Percentiles rank a stretch among this genome's conserved stretches.
These are phyloP conservation scores for Talaromyces trachyspermus DNA, from an alignment of 495 filamentous ascomycete species.

Conservation along the genomic window DNA sequence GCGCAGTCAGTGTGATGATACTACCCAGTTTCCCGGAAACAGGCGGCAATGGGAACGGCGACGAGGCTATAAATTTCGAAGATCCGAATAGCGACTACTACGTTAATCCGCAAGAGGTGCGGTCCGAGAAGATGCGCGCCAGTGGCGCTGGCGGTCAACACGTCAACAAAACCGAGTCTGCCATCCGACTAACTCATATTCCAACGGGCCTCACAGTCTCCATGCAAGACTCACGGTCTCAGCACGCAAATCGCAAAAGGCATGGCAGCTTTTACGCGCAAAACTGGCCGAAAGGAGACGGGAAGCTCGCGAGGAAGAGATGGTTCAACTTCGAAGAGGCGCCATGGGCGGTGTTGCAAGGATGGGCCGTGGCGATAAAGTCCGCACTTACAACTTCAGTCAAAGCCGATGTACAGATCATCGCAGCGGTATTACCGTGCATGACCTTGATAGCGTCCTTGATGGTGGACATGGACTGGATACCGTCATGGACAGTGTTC, in stretches of 20 bases:
- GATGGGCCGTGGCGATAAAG: constrained; percentile 85
- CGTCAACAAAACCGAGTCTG: constrained; percentile 96
- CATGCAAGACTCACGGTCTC: constrained; percentile 90
- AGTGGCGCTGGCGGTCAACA: constrained; percentile 92
- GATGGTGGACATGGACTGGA: constrained; percentile 64
- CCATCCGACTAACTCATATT: constrained; percentile 85
- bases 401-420: constrained; percentile 95
- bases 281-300: constrained; percentile 72
- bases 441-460: constrained; percentile 76
- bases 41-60: constrained; percentile 37
- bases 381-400: constrained; percentile 90
- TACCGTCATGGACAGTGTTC: constrained; percentile 72
- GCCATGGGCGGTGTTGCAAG: constrained; percentile 67
- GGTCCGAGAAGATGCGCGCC: constrained; percentile 83
- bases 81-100: constrained; percentile 88
- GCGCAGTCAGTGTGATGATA: constrained; percentile 84
- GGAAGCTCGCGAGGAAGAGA: constrained; percentile 79
- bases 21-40: constrained; percentile 72
- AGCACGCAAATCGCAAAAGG: constrained; percentile 80
- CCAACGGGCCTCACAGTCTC: constrained; percentile 79
- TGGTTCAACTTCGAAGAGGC: constrained; percentile 62
- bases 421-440: constrained; percentile 70
- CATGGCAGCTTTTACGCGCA: constrained; percentile 79
- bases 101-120: constrained; percentile 78
- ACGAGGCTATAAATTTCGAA: constrained; percentile 54